Percentiles rank a stretch among this genome's conserved stretches.
phyloP scores from a whole-genome alignment of 495 filamentous ascomycete genomes.

The Penicillium chermesinum region DNA sequence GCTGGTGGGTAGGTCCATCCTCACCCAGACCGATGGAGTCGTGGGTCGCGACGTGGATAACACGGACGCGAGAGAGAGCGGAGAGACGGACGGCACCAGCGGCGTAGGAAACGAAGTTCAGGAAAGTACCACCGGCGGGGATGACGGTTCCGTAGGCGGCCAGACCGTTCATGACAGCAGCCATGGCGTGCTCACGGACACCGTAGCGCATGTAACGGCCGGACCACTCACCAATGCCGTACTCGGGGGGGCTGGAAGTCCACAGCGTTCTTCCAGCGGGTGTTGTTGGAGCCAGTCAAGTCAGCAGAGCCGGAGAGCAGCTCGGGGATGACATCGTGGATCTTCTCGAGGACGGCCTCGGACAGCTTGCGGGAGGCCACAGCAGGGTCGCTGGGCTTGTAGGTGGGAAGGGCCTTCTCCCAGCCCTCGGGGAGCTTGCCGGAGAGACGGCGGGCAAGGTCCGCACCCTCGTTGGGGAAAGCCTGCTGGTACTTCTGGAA shows the following conservation, averaged over 20 bases:
- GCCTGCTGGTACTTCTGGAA: conserved; percentile 77
- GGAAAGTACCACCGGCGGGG: conserved; percentile 91
- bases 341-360: conserved; percentile 84
- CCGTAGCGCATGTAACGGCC: conserved; percentile 96
- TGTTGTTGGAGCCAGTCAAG: conserved; percentile 97
- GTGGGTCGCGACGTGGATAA: conserved; percentile 97
- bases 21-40: conserved; percentile 99
- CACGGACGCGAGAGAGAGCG: conserved; percentile 82
- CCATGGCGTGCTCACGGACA: conserved; percentile 97
- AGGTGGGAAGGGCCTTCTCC: conserved; percentile 89
- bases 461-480: conserved; percentile 69
- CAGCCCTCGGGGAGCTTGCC: conserved; percentile 92
- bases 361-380: conserved; percentile 92
- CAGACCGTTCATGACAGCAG: conserved; percentile 96
- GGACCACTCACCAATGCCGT: conserved; percentile 76
- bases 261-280: conserved; percentile 90
- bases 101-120: conserved; percentile 99
- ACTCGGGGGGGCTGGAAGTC: conserved; percentile 95
- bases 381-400: conserved; percentile 82
- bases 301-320: conserved; percentile 94
- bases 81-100: conserved; percentile 93
- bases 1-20: conserved; percentile 98
- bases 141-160: conserved; percentile 93
- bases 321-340: conserved; percentile 80
- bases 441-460: conserved; percentile 74